phyloP scores from a whole-genome alignment of 2,329 filamentous ascomycete species.

The Exophiala sideris region DNA sequence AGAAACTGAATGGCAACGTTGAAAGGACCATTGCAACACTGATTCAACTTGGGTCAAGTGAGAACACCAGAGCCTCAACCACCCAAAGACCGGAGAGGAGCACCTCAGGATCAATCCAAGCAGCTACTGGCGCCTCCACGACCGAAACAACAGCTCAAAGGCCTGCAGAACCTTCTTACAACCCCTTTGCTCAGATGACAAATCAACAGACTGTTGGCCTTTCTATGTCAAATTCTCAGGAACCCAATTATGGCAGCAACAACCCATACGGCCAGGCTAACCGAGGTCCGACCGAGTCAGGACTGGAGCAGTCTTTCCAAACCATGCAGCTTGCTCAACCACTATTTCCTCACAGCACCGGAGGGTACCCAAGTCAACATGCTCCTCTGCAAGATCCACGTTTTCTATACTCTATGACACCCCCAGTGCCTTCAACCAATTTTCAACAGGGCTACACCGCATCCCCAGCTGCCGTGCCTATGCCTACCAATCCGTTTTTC shows the following conservation, averaged over 20 bases:
- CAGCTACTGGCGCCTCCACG: neutral
- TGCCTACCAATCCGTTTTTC: conserved; percentile 44
- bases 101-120: neutral
- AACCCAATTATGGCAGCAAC: conserved; percentile 24
- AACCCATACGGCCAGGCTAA: conserved; percentile 33
- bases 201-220: conserved; percentile 23
- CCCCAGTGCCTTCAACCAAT: conserved; percentile 31
- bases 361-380: conserved; percentile 52
- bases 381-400: conserved; percentile 38
- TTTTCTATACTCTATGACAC: conserved; percentile 43
- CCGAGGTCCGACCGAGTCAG: conserved; percentile 34
- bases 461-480: conserved; percentile 22
- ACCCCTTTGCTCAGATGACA: conserved; percentile 17
- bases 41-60: conserved; percentile 71
- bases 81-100: neutral
- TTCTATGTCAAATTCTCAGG: conserved; percentile 29
- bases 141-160: conserved; percentile 3
- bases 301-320: conserved; percentile 70
- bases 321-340: conserved; percentile 68
- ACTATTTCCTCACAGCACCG: conserved; percentile 73
- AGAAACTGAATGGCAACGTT: conserved; percentile 77
- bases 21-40: conserved; percentile 83
- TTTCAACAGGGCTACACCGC: conserved; percentile 33
- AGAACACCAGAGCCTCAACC: conserved; percentile 3
- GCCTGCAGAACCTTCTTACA: conserved; percentile 18